Evolutionary conservation across 2,329 filamentous ascomycete genomes (phyloP).

Genomic region (Thermoascus crustaceus): DNA sequence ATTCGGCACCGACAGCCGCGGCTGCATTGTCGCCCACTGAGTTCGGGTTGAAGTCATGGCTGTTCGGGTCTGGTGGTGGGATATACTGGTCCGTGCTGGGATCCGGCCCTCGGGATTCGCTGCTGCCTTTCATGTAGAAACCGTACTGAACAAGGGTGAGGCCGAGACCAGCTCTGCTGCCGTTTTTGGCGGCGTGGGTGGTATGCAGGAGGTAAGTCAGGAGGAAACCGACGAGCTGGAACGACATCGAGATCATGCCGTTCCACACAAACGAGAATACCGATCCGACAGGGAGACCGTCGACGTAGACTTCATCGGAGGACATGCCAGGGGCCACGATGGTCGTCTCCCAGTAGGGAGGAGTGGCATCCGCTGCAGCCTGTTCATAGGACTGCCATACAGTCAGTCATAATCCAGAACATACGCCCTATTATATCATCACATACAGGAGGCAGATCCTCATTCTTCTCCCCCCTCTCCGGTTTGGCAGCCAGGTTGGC

Average conservation of each 20-base stretch:
- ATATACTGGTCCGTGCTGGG: conserved; percentile 39
- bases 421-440: conserved; percentile 1
- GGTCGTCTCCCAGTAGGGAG: conserved; percentile 98
- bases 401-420: conserved; percentile 25
- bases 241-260: conserved; percentile 94
- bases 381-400: conserved; percentile 80
- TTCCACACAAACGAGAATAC: conserved; percentile 71
- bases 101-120: conserved; percentile 32
- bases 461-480: conserved; percentile 68
- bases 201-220: conserved; percentile 97
- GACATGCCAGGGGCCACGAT: conserved; percentile 87
- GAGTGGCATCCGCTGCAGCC: conserved; percentile 89
- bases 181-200: conserved; percentile 95
- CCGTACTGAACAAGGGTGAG: conserved; percentile 95
- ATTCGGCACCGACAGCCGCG: conserved; percentile 20
- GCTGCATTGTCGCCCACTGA: conserved; percentile 46
- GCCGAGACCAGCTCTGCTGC: conserved; percentile 85
- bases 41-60: conserved; percentile 75
- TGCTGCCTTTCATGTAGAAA: conserved; percentile 77
- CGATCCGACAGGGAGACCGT: conserved; percentile 84
- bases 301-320: conserved; percentile 93
- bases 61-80: conserved; percentile 76
- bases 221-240: conserved; percentile 93
- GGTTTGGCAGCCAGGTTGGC: conserved; percentile 91
- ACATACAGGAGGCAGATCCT: conserved; percentile 88